Conservation (phyloP, 2,329 filamentous ascomycete species). For the Cyanodermella asteris region DNA sequence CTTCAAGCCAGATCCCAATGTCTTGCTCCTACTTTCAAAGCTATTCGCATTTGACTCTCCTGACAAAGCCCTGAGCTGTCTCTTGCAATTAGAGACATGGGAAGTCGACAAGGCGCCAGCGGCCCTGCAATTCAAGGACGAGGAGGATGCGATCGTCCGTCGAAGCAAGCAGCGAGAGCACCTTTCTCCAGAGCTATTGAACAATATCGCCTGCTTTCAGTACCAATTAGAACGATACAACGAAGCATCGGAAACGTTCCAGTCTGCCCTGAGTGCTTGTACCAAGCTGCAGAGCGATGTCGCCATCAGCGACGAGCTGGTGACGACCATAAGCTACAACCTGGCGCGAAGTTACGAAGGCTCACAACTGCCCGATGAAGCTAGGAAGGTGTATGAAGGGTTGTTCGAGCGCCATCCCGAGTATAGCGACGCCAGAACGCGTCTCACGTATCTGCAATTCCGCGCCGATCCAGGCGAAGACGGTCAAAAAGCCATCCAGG, state of each 20-base stretch:
- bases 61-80: conserved; percentile 77
- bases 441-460: conserved; percentile 76
- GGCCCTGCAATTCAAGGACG: too few species aligned
- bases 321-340: conserved; percentile 94
- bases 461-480: conserved; percentile 62
- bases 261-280: conserved; percentile 75
- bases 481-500: conserved; percentile 64
- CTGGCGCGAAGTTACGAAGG: conserved; percentile 84
- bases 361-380: conserved; percentile 57
- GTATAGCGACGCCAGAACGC: conserved; percentile 77
- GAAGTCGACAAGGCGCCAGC: conserved; percentile 56
- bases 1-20: conserved; percentile 57
- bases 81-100: conserved; percentile 79
- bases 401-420: conserved; percentile 67
- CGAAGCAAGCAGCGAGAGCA: conserved; percentile 46
- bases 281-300: conserved; percentile 59
- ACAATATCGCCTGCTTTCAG: conserved; percentile 94
- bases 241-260: conserved; percentile 66
- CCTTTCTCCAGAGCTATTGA: conserved; percentile 73
- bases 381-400: conserved; percentile 70
- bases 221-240: conserved; percentile 64
- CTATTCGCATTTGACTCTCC: conserved; percentile 72
- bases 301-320: conserved; percentile 60
- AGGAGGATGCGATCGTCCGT: conserved; percentile 39
- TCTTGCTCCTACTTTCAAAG: conserved; percentile 75